Base-by-base conservation (phyloP, 257 asterid genomes). In the Gentiana straminea region DNA sequence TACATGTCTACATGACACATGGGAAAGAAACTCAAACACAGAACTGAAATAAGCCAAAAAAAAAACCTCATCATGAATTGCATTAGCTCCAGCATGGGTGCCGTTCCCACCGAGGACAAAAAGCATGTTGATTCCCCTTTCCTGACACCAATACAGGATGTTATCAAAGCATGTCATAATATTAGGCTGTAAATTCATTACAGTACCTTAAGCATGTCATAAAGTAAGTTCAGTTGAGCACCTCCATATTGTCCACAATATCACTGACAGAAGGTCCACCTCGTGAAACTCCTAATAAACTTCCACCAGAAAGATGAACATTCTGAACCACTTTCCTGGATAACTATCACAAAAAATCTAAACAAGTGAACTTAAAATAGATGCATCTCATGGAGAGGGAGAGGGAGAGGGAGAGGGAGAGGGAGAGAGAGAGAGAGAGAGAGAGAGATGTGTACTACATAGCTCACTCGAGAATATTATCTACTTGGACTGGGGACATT, bases 101-200 rank as follows among this genome's bases (percentile, higher is more conserved):
- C 96, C 98, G 72, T 91, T 87, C 75, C 98, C 98, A 67, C 98
- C 98, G 37, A 91, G 86, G 68, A 91, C 94, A 60, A 87, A 91
- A 61, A 91, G 89, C 96, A 91, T 84, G 65, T 84, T 87, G 65
- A 91, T 83, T 64, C 96, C 95, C 73, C 90, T 76, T 70, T 83
- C 83, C 98, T 91, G 94, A 54, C 62, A 79, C 64, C 55, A 52
- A 58, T 54, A 37, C 55, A 59, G 52, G 55, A 47, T 55, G 64
- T 65, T 36, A 9, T 2, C 58, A 64, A 57, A 57, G 33, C 33
- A 36, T 49, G 34, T 32, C 46, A 51, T 51, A 35, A 35, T 49
- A 60, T 35, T 45, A 57, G 48, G 24, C 33, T 33, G 46, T 41
- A 10, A 41, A 41, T 5, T 41, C 8, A 41, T 41, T 41, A 41